Percentiles rank a stretch among this genome's conserved stretches.
phyloP scores from a whole-genome alignment of 176 grass and related monocot genomes.

The Phragmites australis region DNA sequence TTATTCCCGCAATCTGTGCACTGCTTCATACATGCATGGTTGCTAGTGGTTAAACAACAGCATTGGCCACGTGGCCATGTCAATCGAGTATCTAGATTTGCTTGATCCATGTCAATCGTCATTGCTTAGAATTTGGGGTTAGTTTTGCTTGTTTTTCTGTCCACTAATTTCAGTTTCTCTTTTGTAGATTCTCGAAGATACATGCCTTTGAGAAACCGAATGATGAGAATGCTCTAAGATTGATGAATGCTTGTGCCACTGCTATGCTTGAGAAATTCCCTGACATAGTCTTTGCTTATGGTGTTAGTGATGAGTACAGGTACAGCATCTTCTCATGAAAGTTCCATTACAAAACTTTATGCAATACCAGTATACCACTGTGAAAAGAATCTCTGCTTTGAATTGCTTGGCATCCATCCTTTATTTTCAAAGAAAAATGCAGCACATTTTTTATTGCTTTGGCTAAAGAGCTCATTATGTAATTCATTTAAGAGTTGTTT shows the following conservation, averaged over 20 bases:
- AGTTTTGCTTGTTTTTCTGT: constrained; percentile 14
- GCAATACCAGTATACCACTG: not conserved
- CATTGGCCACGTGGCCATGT: not conserved
- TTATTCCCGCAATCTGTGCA: not conserved
- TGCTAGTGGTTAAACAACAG: not conserved
- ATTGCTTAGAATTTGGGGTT: not conserved
- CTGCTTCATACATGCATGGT: not conserved
- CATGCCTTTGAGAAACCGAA: constrained; percentile 82
- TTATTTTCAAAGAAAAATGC: not conserved
- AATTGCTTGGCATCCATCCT: not conserved
- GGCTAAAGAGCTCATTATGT: not conserved
- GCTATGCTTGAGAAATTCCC: constrained; percentile 75
- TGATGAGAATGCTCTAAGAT: constrained; percentile 59
- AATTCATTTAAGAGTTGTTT: not conserved
- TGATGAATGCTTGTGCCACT: constrained; percentile 76
- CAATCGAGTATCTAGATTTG: not conserved
- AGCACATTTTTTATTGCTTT: not conserved
- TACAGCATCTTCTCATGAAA: constrained; percentile 15
- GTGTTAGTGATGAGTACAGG: constrained; percentile 95
- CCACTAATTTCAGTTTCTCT: constrained; percentile 35
- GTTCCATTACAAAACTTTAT: not conserved
- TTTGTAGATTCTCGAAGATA: constrained; percentile 69
- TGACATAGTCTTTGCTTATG: constrained; percentile 90
- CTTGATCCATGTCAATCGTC: not conserved
- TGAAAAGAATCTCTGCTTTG: not conserved